Evolutionary conservation across 1,139 yeast species (phyloP).

Genomic region (Scheffersomyces insectosa): DNA sequence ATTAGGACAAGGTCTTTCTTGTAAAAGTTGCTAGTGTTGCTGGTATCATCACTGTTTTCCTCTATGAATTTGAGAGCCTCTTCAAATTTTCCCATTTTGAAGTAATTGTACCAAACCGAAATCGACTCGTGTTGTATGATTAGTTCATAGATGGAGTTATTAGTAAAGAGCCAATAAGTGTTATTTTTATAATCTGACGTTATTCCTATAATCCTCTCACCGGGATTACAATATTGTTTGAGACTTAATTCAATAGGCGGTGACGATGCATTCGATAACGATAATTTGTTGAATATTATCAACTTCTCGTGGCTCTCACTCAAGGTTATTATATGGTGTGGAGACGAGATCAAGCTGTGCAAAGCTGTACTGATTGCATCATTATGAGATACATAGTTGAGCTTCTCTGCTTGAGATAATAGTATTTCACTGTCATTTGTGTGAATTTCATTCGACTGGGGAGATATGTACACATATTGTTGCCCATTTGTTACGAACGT

Average conservation of each 20-base stretch:
- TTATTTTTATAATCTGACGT: constrained; percentile 54
- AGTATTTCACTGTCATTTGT: constrained; percentile 31
- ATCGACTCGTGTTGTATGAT: constrained; percentile 66
- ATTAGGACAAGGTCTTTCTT: constrained; percentile 55
- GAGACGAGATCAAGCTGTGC: constrained; percentile 7
- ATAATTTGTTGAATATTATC: constrained; percentile 13
- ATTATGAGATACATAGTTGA: constrained; percentile 8
- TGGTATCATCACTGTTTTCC: constrained; percentile 21
- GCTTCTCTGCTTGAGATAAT: constrained; percentile 18
- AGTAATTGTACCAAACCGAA: constrained; percentile 75
- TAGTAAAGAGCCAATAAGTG: constrained; percentile 25
- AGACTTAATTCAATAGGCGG: constrained; percentile 6
- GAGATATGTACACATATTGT: constrained; percentile 17
- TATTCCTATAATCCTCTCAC: constrained; percentile 54
- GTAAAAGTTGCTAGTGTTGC: constrained; percentile 14
- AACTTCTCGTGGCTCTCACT: constrained; percentile 7
- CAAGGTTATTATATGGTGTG: constrained; percentile 13
- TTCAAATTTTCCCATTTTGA: constrained; percentile 62
- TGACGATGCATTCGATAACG: constrained; percentile 5
- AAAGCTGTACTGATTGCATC: constrained; percentile 2
- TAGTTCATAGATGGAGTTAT: constrained; percentile 57
- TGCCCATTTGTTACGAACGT: constrained; percentile 13
- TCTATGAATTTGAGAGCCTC: constrained; percentile 60
- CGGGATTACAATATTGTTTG: constrained; percentile 2
- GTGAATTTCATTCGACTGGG: constrained; percentile 17